phyloP scores from a whole-genome alignment of 768 basidiomycete genomes.

The Glaciozyma antarctica region DNA sequence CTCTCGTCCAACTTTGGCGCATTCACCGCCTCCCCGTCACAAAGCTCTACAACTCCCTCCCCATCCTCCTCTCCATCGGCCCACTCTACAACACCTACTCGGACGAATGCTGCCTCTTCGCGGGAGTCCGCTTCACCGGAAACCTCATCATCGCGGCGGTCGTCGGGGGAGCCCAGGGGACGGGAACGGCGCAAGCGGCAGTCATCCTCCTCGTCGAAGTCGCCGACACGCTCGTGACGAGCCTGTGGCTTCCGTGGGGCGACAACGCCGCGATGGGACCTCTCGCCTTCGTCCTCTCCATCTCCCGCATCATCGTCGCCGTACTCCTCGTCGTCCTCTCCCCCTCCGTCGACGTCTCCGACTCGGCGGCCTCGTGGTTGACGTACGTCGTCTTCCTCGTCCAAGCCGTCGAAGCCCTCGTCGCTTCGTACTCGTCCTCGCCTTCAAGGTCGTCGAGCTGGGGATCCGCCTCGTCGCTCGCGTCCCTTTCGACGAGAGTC shows the following conservation, averaged over 20 bases:
- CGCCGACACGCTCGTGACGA: conserved; percentile 67
- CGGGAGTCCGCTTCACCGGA: conserved; percentile 64
- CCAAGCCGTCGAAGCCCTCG: conserved; percentile 64
- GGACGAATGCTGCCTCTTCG: conserved; percentile 81
- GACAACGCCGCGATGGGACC: conserved; percentile 94
- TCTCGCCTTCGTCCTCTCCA: conserved; percentile 69
- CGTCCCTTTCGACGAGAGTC: conserved; percentile 74
- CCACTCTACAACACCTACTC: conserved; percentile 92
- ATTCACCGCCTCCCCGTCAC: conserved; percentile 69
- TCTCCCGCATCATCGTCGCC: conserved; percentile 77
- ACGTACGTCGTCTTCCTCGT: conserved; percentile 85
- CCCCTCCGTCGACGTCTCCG: conserved; percentile 71
- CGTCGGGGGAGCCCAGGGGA: conserved; percentile 79
- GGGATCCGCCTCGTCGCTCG: conserved; percentile 64
- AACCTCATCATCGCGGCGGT: conserved; percentile 74
- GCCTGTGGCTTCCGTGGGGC: conserved; percentile 53
- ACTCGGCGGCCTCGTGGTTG: conserved; percentile 79
- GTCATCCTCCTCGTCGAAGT: conserved; percentile 85
- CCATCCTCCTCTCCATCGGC: conserved; percentile 78
- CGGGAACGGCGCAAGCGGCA: conserved; percentile 84
- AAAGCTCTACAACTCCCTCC: conserved; percentile 89
- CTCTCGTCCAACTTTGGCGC: conserved; percentile 63
- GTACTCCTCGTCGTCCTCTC: conserved; percentile 84
- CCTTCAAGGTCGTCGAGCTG: conserved; percentile 77
- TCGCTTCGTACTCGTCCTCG: conserved; percentile 69